Evolutionary conservation across 1,284 basidiomycete species (phyloP).

Genomic region (Malassezia caprae): DNA sequence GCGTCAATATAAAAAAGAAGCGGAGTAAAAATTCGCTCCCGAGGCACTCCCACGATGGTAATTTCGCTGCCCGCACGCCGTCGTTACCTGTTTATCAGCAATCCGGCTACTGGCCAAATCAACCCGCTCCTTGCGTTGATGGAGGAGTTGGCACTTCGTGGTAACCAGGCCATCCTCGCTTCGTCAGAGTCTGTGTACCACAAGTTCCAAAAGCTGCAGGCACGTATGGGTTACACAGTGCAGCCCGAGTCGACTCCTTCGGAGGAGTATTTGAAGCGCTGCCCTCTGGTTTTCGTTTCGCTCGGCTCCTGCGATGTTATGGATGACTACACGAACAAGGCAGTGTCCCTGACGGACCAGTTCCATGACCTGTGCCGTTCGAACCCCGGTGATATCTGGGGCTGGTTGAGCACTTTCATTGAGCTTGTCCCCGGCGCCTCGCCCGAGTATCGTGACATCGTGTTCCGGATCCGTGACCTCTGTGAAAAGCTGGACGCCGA

Average conservation of each 20-base stretch:
- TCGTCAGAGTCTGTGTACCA: conserved; percentile 11
- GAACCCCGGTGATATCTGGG: conserved; percentile 19
- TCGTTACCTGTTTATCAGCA: conserved; percentile 18
- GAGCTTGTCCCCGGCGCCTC: conserved; percentile 16
- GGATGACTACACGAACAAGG: conserved; percentile 21
- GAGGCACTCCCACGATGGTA: not conserved
- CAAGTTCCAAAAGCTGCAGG: conserved; percentile 10
- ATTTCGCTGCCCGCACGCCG: not conserved
- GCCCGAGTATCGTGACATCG: conserved; percentile 19
- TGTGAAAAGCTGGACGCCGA: conserved; percentile 24
- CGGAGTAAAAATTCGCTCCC: not conserved
- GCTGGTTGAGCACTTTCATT: conserved; percentile 12
- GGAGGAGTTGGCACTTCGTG: conserved; percentile 18
- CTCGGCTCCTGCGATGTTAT: conserved; percentile 14
- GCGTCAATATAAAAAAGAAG: not conserved
- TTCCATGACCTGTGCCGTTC: conserved; percentile 18
- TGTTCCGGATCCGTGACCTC: conserved; percentile 20
- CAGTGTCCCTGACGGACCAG: conserved; percentile 9
- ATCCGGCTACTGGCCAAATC: conserved; percentile 23
- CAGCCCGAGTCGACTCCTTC: conserved; percentile 6
- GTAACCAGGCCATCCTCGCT: conserved; percentile 16
- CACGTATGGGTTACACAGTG: not conserved
- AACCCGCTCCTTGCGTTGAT: conserved; percentile 21
- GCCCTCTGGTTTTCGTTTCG: conserved; percentile 16
- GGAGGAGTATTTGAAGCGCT: not conserved